A percentile compares a stretch with the other conserved stretches of the same genome.
Conservation (phyloP, 495 filamentous ascomycete species). For the Aspergillus sclerotioniger region DNA sequence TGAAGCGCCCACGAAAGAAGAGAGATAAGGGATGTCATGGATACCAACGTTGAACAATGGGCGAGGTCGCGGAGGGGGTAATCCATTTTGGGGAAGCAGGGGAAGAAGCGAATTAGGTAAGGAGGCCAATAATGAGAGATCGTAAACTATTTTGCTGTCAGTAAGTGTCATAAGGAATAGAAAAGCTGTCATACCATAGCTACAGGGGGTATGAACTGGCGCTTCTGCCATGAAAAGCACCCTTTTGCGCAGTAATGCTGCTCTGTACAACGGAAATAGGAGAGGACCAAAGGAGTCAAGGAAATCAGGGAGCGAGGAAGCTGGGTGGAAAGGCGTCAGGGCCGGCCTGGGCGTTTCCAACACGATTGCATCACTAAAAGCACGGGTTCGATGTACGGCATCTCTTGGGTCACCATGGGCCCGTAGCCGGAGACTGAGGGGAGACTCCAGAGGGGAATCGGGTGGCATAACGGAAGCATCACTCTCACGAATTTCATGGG, state of each 20-base stretch:
- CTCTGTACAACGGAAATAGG: conserved; percentile 85
- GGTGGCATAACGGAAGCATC: conserved; percentile 32
- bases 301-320: conserved; percentile 72
- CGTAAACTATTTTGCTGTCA: conserved; percentile 65
- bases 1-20: conserved; percentile 35
- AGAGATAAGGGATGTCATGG: conserved; percentile 82
- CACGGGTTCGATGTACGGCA: conserved; percentile 27
- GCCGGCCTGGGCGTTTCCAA: conserved; percentile 66
- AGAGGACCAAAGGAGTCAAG: conserved; percentile 85
- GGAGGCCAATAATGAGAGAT: conserved; percentile 88
- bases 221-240: conserved; percentile 81
- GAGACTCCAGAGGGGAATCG: conserved; percentile 52
- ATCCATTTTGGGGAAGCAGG: conserved; percentile 38
- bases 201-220: conserved; percentile 80
- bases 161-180: neutral
- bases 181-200: conserved; percentile 64
- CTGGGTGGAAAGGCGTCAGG: conserved; percentile 78
- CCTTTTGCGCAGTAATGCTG: conserved; percentile 82
- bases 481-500: conserved; percentile 54
- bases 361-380: conserved; percentile 47
- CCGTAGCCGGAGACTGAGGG: conserved; percentile 49
- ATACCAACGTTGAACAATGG: conserved; percentile 89
- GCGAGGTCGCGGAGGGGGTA: conserved; percentile 62
- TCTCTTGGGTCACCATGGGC: conserved; percentile 40
- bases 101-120: conserved; percentile 65